Percentiles rank a stretch among this genome's conserved stretches.
Conservation (phyloP, 202 grass and related monocot genomes). For the Brachypodium distachyon region DNA sequence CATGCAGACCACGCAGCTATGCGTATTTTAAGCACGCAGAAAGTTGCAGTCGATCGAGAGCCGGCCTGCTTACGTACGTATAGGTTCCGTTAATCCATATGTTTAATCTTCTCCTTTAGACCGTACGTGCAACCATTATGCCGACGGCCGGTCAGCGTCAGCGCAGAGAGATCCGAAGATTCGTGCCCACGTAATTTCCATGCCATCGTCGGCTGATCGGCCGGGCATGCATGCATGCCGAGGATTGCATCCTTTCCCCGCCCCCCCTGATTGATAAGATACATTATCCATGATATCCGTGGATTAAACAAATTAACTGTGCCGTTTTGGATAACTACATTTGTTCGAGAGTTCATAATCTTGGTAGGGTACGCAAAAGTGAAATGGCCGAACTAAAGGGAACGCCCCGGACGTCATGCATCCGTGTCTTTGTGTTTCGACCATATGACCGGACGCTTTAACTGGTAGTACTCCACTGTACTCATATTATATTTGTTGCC, state of each 20-base stretch:
- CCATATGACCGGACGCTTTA: too few relatives aligned
- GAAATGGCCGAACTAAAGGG: neutral
- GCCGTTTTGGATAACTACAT: neutral
- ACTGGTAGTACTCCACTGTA: too few relatives aligned
- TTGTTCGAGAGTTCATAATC: neutral
- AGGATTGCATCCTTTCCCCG: neutral
- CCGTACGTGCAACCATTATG: neutral
- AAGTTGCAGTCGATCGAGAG: neutral
- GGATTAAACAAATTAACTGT: neutral
- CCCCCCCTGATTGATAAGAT: neutral
- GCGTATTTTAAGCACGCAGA: neutral
- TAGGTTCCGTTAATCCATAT: neutral
- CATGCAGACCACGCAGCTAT: constrained; percentile 1
- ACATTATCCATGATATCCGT: constrained; percentile 27
- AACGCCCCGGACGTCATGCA: neutral
- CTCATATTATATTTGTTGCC: too few relatives aligned
- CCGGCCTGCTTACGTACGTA: neutral
- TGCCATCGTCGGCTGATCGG: constrained; percentile 1
- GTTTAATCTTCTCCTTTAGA: neutral
- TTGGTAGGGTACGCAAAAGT: neutral
- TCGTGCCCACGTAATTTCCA: neutral
- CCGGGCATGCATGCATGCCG: neutral
- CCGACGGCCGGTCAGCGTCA: neutral
- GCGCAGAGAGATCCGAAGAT: constrained; percentile 1
- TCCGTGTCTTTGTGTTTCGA: neutral